Conservation (phyloP, 225 moss, liverwort and hornwort species). For the Polytrichum formosum region DNA sequence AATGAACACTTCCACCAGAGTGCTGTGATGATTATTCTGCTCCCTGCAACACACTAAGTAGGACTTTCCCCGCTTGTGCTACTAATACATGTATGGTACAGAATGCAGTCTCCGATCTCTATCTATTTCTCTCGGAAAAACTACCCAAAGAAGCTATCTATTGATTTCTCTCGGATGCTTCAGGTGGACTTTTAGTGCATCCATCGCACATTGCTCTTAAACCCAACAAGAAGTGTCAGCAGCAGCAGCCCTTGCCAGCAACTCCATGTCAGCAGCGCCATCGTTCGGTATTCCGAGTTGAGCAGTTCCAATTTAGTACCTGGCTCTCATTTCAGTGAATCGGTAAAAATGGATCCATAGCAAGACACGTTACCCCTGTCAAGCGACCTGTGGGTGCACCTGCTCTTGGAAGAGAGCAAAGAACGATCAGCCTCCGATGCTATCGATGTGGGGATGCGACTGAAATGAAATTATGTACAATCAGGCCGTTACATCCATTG, state of each 20-base stretch:
- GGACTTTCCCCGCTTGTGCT: slow-evolving; percentile 51
- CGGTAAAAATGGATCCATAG: too few relatives aligned
- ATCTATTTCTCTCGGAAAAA: slow-evolving; percentile 34
- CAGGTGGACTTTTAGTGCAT: slow-evolving; percentile 41
- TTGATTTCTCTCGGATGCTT: slow-evolving; percentile 37
- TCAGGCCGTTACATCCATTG: slow-evolving; percentile 50
- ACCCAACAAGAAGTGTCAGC: not conserved
- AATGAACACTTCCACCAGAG: slow-evolving; percentile 29
- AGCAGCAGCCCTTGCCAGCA: not conserved
- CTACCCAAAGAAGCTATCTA: slow-evolving; percentile 28
- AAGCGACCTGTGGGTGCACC: too few relatives aligned
- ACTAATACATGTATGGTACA: slow-evolving; percentile 96
- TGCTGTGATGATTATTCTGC: slow-evolving; percentile 57
- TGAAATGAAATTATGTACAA: not conserved
- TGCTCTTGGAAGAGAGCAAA: too few relatives aligned
- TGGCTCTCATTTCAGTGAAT: too few relatives aligned
- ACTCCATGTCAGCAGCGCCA: too few relatives aligned
- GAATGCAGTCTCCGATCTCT: slow-evolving; percentile 52
- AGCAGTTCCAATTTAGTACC: too few relatives aligned
- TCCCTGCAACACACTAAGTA: slow-evolving; percentile 64
- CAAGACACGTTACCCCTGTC: too few relatives aligned
- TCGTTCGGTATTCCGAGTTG: too few relatives aligned
- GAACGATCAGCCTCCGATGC: too few relatives aligned
- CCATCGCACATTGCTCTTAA: slow-evolving; percentile 18
- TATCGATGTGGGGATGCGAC: too few relatives aligned